Evolutionary conservation across 2,329 filamentous ascomycete species (phyloP), one percentile per base, ranked within the genome.

Genomic region (Diaporthe longicolla): DNA sequence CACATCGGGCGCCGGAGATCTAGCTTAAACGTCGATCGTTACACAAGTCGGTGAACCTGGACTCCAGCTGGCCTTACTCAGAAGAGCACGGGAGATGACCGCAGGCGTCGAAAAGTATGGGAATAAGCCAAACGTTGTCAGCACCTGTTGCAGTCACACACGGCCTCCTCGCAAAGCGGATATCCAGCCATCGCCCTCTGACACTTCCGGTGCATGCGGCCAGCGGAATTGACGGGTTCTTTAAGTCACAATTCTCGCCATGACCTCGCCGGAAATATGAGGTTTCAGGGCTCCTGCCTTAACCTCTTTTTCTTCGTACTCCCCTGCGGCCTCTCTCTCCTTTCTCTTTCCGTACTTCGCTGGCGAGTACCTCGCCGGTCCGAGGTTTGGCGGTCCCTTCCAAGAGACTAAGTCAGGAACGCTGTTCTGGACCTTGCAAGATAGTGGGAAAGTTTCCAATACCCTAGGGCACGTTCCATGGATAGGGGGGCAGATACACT

Each of bases 121-220:
- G 7, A 40, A 40, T 24, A 40, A n/a, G 15, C 63, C 37, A n/a
- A 54, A 13, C 7, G 10, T 54, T 15, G 32, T 54, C 21, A 68
- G n/a, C 63, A 40, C 15, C n/a, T 15, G 10, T 37, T 35, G 29
- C 63, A 66, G 63, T 45, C 63, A 54, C 32, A n/a, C 45, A 54
- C 19, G 35, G 32, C 29, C 45, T 63, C 29, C 21, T 13, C 24
- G 40, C n/a, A 59, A 59, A 59, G 40, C 7, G 17, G 45, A 24
- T 35, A 11, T 5, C 29, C 2, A 24, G 11, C 21, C n/a, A n/a
- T 26, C 17, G 45, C 13, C 13, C 29, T 21, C 29, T n/a, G 29
- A 37, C 13, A n/a, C 10, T 10, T 11, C 17, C 35, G 26, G 29
- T 19, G 24, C 50, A 15, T 48, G 32, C 32, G 15, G 8, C 63